A percentile compares a stretch with the other conserved stretches of the same genome.
phyloP scores from a whole-genome alignment of 139 green algal genomes.

The Tetradesmus obliquus region DNA sequence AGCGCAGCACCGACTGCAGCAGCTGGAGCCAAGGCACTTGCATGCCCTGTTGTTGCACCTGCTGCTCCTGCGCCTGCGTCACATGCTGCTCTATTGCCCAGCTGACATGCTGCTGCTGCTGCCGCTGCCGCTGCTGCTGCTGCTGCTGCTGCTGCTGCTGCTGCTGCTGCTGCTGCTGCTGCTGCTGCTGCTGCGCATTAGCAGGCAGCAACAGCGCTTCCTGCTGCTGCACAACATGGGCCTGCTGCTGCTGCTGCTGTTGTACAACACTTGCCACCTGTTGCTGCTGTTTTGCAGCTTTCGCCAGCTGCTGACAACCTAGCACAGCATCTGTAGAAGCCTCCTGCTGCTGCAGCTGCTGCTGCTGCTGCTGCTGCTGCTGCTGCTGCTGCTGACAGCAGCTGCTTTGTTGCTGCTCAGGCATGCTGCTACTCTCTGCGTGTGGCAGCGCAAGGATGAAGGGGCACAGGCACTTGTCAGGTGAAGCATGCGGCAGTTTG shows the following conservation, averaged over 20 bases:
- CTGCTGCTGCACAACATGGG: no score
- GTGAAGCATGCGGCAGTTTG: neutral
- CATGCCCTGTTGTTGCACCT: neutral
- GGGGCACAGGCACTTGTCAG: neutral
- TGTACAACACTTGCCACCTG: neutral
- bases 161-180: neutral
- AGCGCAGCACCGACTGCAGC: neutral
- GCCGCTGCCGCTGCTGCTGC: neutral
- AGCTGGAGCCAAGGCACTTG: neutral
- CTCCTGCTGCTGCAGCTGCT: neutral
- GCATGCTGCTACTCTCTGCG: neutral
- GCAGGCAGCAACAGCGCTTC: no score
- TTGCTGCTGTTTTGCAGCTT: neutral
- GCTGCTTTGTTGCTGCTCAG: neutral
- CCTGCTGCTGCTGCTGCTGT: neutral
- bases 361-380: neutral
- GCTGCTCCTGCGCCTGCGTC: neutral
- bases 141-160: neutral
- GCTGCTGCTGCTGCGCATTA: neutral
- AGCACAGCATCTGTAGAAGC: no score
- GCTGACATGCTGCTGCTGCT: neutral
- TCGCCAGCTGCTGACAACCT: neutral
- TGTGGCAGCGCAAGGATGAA: neutral
- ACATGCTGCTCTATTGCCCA: no score
- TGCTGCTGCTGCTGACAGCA: conserved; percentile 4